Evolutionary conservation across 1,139 yeast genomes (phyloP), one percentile per base, ranked within the genome.

Genomic region (Yamadazyma triangularis): DNA sequence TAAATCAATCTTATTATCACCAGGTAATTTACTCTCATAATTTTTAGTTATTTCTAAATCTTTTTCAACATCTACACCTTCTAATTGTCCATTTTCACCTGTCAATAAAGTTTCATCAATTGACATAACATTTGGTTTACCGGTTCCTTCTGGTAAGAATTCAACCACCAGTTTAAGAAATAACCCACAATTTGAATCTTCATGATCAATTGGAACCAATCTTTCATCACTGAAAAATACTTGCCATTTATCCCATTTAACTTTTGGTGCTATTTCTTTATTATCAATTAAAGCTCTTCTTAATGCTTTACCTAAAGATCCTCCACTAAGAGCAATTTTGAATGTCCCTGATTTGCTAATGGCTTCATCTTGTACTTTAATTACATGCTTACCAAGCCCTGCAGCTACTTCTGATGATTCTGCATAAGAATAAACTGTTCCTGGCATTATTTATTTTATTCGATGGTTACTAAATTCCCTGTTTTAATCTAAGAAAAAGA

Each of bases 251-350:
- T 60, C 59, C 88, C 88, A 81, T 46, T 77, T 43, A 23, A 79
- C 71, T 34, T 69, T 59, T 1, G 60, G 38, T 7, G 67, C 62
- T 27, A 70, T 53, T n/a, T 57, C 63, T 19, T 56, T 33, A 48
- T 84, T 72, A 39, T 76, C 78, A 34, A 86, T 69, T 40, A 89
- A 69, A 2, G 89, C 91, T 32, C 67, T 65, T 42, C 79, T 76
- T 51, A 89, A 70, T 3, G 79, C 86, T 46, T 82, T 80, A 16
- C 89, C 86, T 45, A 88, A 67, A 4, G 95, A 86, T 2, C 97
- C 97, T 25, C 96, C 97, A 34, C 93, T 81, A 28, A 89, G 70
- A 14, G 96, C 96, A 39, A 89, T 69, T 44, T 73, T 75, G 60
- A 89, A 89, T 15, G 55, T 52, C 34, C 48, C 59, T 26, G 48